These are phyloP conservation scores for Trichoderma sp. DNA, from an alignment of 2,329 filamentous ascomycete genomes.

Conservation along the genomic window DNA sequence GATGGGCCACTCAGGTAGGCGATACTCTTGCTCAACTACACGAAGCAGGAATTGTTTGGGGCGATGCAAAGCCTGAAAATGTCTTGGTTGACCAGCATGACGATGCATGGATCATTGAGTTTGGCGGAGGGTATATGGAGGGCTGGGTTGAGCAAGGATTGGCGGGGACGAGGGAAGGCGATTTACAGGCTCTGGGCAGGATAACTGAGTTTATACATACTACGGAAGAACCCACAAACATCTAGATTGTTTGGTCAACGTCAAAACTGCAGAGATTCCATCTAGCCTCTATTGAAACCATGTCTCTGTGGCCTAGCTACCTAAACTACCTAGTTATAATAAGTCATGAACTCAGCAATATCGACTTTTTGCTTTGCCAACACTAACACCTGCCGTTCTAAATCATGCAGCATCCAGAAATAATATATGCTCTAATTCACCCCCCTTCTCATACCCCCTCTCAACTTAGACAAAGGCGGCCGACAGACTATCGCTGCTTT, in stretches of 20 bases:
- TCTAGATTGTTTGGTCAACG: not conserved
- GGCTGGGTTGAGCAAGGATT: not conserved
- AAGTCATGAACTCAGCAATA: not conserved
- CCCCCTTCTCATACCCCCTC: not conserved
- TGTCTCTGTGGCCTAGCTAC: not conserved
- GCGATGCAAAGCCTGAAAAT: not conserved
- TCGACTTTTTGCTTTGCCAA: not conserved
- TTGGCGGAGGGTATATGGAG: not conserved
- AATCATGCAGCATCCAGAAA: not conserved
- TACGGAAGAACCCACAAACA: too few relatives aligned
- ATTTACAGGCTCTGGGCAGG: too few relatives aligned
- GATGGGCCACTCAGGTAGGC: too few relatives aligned
- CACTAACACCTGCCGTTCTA: not conserved
- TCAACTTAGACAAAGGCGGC: slow-evolving; percentile 34
- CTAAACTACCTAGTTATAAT: not conserved
- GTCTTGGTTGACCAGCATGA: not conserved
- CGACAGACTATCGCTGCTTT: slow-evolving; percentile 30
- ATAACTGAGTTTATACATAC: too few relatives aligned
- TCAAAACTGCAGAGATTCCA: not conserved
- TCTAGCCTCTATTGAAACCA: not conserved
- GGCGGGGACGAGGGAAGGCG: too few relatives aligned
- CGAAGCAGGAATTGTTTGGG: not conserved
- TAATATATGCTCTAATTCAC: not conserved
- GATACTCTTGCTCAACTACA: not conserved
- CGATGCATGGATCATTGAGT: not conserved